These are phyloP conservation scores for Tricholoma bakamatsutake DNA, from an alignment of 768 basidiomycete genomes.

Conservation along the genomic window DNA sequence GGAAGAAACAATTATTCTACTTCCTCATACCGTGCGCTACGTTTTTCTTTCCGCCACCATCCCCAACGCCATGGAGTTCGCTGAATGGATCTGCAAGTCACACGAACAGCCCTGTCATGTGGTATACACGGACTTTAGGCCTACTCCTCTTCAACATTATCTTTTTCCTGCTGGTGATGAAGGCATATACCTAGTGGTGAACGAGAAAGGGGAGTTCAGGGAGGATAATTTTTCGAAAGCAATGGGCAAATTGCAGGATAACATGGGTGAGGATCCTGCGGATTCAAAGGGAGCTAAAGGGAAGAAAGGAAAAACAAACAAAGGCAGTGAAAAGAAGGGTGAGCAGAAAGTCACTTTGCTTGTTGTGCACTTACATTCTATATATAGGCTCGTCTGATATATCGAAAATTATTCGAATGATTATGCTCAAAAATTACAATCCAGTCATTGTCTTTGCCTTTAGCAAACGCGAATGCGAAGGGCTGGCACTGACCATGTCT, in stretches of 20 bases:
- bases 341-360: slow-evolving; percentile 5
- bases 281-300: slow-evolving; percentile 82
- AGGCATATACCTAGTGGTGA: slow-evolving; percentile 97
- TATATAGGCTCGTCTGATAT: slow-evolving; percentile 80
- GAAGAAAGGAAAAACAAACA: slow-evolving; percentile 86
- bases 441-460: slow-evolving; percentile 99
- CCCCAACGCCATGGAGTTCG: slow-evolving; percentile 99
- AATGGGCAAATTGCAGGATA: slow-evolving; percentile 89
- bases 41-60: slow-evolving; percentile 99
- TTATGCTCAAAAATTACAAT: slow-evolving; percentile 96
- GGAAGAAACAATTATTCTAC: slow-evolving; percentile 98
- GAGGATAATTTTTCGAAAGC: slow-evolving; percentile 98
- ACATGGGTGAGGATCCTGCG: slow-evolving; percentile 85
- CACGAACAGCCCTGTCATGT: slow-evolving; percentile 99
- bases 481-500: slow-evolving; percentile 83
- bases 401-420: slow-evolving; percentile 96
- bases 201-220: slow-evolving; percentile 94
- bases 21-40: slow-evolving; percentile 94
- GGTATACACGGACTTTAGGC: slow-evolving; percentile 98
- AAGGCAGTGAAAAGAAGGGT: slow-evolving; percentile 94
- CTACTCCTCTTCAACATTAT: slow-evolving; percentile 96
- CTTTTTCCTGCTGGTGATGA: slow-evolving; percentile 96
- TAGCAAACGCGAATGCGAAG: slow-evolving; percentile 97
- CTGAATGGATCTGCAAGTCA: slow-evolving; percentile 97
- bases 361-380: not conserved